Evolutionary conservation across 495 filamentous ascomycete genomes (phyloP), one percentile per base, ranked within the genome.

Genomic region (Trichoderma erinaceum): DNA sequence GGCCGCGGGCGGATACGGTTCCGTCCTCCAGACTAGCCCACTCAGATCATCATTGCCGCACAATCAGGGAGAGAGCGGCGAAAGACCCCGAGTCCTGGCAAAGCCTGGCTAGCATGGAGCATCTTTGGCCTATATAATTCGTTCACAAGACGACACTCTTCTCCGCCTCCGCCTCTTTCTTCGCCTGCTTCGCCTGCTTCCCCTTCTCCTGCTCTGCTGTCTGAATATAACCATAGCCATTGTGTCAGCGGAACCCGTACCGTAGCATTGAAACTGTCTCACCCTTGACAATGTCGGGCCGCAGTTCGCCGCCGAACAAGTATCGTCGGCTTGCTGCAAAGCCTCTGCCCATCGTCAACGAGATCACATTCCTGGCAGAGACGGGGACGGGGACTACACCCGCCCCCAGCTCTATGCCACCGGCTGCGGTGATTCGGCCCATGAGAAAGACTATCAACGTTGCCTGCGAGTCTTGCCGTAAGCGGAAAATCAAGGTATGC

Each of bases 381-480:
- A 23, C n/a, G 4, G 21, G 48, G 18, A 52, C 21, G 10, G 48
- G 18, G 48, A 18, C 18, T 2, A 52, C 4, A 23, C 21, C 48
- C 48, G n/a, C 48, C 18, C 48, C 18, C 21, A 52, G 18, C n/a
- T 11, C 48, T 11, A 7, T 1, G 4, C 18, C 48, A 6, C 8
- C 48, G 3, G n/a, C n/a, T 52, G 18, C 48, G 21, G 43, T 52
- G 18, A 21, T 38, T 7, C 48, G 48, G 48, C 48, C 16, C 10
- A 23, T 52, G n/a, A 52, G 48, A 11, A 52, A 52, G n/a, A 21
- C 48, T 4, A 21, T 52, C 61, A 64, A 41, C 15, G 61, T 64
- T 35, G 61, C 61, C 29, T 64, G 61, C 25, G 61, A 64, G n/a
- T 35, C 61, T 41, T 64, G 61, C 61, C 61, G 61, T 23, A 64